These are phyloP conservation scores for Gliomastix tumulicola DNA, from an alignment of 2,329 filamentous ascomycete genomes.

Conservation along the genomic window DNA sequence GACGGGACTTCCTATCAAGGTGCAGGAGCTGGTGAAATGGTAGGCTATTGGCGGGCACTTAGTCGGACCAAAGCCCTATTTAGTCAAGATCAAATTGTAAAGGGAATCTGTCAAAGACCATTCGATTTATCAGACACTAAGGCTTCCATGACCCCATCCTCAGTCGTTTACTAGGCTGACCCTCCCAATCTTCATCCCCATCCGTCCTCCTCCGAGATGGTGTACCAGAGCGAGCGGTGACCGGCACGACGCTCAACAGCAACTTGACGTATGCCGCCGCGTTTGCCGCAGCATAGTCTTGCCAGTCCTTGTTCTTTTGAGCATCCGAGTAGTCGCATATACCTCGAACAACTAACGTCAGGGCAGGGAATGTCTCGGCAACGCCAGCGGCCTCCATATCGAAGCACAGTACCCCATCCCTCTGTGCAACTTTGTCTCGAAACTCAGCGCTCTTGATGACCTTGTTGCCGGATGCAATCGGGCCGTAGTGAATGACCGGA, in stretches of 20 bases:
- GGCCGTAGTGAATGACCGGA: background rate
- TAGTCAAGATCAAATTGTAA: too few relatives aligned
- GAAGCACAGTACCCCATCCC: constrained; percentile 7
- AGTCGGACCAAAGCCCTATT: too few relatives aligned
- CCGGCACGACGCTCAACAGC: too few relatives aligned
- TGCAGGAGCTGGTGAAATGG: constrained; percentile 13
- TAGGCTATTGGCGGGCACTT: too few relatives aligned
- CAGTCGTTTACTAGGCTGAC: too few relatives aligned
- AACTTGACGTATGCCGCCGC: too few relatives aligned
- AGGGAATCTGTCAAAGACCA: too few relatives aligned
- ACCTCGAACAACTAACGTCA: constrained; percentile 28
- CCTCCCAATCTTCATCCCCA: too few relatives aligned
- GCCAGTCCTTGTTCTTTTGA: constrained; percentile 21
- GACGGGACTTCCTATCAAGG: constrained; percentile 11
- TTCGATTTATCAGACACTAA: too few relatives aligned
- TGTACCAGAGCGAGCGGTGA: too few relatives aligned
- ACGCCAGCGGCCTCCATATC: constrained; percentile 25
- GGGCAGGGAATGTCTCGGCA: constrained; percentile 21
- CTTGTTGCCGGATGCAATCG: background rate
- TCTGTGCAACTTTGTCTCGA: background rate
- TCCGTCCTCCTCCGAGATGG: too few relatives aligned
- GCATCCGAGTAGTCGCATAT: constrained; percentile 23
- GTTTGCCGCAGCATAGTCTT: constrained; percentile 26
- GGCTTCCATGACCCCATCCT: too few relatives aligned
- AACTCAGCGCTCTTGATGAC: background rate